Evolutionary conservation across 2,329 filamentous ascomycete genomes (phyloP).

Genomic region (Talaromyces sp.): DNA sequence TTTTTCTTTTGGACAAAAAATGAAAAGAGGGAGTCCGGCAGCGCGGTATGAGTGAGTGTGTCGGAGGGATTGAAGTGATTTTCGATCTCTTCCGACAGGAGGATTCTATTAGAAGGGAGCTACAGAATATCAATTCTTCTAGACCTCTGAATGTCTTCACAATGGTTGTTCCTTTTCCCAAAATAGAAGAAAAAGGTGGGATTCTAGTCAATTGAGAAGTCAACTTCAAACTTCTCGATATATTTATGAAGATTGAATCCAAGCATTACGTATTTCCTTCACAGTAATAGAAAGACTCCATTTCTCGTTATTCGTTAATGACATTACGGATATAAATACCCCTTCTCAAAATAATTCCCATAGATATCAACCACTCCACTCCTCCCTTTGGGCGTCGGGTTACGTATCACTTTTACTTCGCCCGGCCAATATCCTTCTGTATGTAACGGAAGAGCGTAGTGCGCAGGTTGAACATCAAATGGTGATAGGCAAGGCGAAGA

Average conservation of each 20-base stretch:
- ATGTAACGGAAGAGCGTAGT: constrained; percentile 31
- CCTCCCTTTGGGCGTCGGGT: constrained; percentile 36
- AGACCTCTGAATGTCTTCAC: neutral
- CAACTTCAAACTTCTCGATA: no score
- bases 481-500: constrained; percentile 12
- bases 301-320: neutral
- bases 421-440: constrained; percentile 60
- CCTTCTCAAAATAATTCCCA: constrained; percentile 53
- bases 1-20: neutral
- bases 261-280: neutral
- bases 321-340: constrained; percentile 48
- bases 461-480: constrained; percentile 21
- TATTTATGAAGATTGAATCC: neutral
- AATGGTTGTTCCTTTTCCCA: neutral
- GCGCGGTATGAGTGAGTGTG: neutral
- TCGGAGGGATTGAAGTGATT: neutral
- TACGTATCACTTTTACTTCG: constrained; percentile 55
- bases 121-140: constrained; percentile 4
- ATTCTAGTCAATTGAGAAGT: neutral
- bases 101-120: constrained; percentile 6
- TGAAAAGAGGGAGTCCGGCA: neutral
- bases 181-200: neutral
- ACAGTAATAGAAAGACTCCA: neutral
- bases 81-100: neutral
- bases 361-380: constrained; percentile 50